Conservation (phyloP, 164 flowering plant genomes). For the Annona squamosa region DNA sequence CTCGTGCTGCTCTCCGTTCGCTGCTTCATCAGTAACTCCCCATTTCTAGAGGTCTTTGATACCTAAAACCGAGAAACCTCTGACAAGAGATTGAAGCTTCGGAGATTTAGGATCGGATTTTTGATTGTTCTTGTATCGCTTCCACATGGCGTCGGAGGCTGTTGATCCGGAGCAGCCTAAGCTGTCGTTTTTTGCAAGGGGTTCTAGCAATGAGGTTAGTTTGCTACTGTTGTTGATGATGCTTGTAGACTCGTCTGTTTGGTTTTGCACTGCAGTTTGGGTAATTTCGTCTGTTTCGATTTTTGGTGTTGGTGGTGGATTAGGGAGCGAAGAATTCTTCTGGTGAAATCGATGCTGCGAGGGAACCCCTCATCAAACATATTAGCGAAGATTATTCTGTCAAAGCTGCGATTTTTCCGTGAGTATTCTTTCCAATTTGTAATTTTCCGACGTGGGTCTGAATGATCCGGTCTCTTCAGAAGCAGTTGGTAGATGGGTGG, state of each 20-base stretch:
- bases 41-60: too few species aligned
- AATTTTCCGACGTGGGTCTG: not conserved
- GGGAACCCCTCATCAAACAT: constrained; percentile 40
- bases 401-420: constrained; percentile 48
- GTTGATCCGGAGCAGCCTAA: constrained; percentile 19
- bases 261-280: not conserved
- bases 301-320: not conserved
- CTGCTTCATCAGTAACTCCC: not conserved
- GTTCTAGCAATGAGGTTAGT: constrained; percentile 1
- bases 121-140: not conserved
- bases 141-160: constrained; percentile 12
- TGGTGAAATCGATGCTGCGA: constrained; percentile 25
- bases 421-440: constrained; percentile 14
- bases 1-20: not conserved
- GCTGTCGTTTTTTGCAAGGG: constrained; percentile 26
- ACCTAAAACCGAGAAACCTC: not conserved
- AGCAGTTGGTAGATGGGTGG: not conserved
- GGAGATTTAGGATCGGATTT: not conserved
- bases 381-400: constrained; percentile 37
- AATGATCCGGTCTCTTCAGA: not conserved
- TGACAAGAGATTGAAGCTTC: not conserved
- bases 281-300: not conserved
- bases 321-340: constrained; percentile 17
- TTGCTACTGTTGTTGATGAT: not conserved
- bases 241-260: not conserved